A percentile compares a stretch with the other conserved stretches of the same genome.
Conservation (phyloP, 1,139 yeast species). For the Pneumocystis murina region DNA sequence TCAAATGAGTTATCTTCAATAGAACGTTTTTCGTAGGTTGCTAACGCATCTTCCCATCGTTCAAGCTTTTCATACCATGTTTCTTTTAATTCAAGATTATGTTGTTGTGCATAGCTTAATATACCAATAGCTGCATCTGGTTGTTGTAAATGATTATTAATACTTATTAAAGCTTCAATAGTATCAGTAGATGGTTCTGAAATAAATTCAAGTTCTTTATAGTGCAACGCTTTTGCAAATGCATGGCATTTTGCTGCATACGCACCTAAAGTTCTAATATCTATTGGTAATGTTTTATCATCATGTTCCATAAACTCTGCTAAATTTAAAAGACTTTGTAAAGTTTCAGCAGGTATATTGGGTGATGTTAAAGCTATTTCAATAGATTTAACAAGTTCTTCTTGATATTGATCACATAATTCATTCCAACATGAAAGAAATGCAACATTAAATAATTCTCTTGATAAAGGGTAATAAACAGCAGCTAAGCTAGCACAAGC, state of each 20-base stretch:
- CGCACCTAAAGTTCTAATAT: constrained; percentile 74
- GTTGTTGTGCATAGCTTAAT: constrained; percentile 84
- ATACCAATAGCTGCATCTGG: constrained; percentile 97
- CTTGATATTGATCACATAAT: constrained; percentile 79
- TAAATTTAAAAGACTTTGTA: constrained; percentile 71
- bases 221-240: constrained; percentile 91
- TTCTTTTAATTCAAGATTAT: constrained; percentile 80
- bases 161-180: constrained; percentile 78
- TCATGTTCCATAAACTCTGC: constrained; percentile 98
- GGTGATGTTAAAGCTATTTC: constrained; percentile 81
- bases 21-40: constrained; percentile 58
- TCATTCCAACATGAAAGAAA: constrained; percentile 96
- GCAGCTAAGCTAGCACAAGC: constrained; percentile 88
- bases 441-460: constrained; percentile 83
- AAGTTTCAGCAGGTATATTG: constrained; percentile 89
- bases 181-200: constrained; percentile 88
- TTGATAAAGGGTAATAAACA: constrained; percentile 76
- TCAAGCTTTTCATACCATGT: constrained; percentile 96
- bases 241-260: constrained; percentile 95
- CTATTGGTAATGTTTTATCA: constrained; percentile 82
- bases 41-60: constrained; percentile 94
- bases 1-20: constrained; percentile 40
- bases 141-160: constrained; percentile 88
- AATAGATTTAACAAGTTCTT: constrained; percentile 71
- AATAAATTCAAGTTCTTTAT: constrained; percentile 85